Evolutionary conservation across 208 protist genomes (phyloP), one percentile per base, ranked within the genome.

Genomic region (Leishmania lainsoni): DNA sequence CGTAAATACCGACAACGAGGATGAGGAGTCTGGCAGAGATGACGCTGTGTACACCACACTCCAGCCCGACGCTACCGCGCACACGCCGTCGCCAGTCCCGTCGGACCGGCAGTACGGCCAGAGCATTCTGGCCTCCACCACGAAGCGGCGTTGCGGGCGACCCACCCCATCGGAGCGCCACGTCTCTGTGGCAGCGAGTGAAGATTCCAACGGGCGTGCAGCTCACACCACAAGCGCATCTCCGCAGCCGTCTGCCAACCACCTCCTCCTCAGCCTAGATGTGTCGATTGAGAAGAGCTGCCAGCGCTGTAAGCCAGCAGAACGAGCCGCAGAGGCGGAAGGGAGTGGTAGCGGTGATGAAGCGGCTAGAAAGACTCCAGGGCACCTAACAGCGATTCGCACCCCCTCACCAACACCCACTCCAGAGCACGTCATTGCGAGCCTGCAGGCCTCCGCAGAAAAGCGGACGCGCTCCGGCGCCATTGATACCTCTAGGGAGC

Each of bases 361-460:
- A 42, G 20, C n/a, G 5, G 10, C 26, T 5, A 45, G 29, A 10
- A 68, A 65, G 3, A 10, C n/a, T 2, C 45, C 71, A 9, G 48
- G 8, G 9, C 78, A 22, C 8, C 49, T 26, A 0, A 20, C 16
- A 49, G 45, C 35, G 5, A 20, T 76, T 20, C 79, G 77, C 35
- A 86, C 68, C n/a, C 70, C 81, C 3, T 90, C 87, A 2, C 87
- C 87, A 2, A 83, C 75, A n/a, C 84, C 81, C 16, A 88, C 81
- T 8, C 61, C 66, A 6, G 76, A 86, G 49, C 76, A 90, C 63
- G 69, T 90, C 71, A 32, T 86, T 1, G 75, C 83, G 0, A 90
- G 87, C 56, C 71, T 90, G 59, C 81, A 86, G 75, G 84, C 81
- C 20, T 90, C 87, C 26, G 87, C 83, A 0, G 79, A 88, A 54